phyloP scores from a whole-genome alignment of 2,329 filamentous ascomycete genomes.

The Bipolaris sorokiniana region DNA sequence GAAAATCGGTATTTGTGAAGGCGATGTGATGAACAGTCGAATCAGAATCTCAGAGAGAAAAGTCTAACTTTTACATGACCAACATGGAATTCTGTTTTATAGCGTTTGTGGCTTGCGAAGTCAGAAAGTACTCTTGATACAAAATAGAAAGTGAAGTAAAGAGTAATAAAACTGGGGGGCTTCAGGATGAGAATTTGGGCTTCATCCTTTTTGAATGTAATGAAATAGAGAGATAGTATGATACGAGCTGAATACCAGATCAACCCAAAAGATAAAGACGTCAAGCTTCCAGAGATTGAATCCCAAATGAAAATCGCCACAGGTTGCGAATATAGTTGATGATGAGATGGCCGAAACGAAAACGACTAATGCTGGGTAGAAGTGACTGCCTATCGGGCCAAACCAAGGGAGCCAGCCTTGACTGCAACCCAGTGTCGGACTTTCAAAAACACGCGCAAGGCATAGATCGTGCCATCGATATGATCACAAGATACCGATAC shows the following conservation, averaged over 20 bases:
- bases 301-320: too few relatives aligned
- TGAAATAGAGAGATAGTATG: neutral
- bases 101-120: neutral
- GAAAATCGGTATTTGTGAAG: neutral
- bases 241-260: neutral
- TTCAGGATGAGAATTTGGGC: neutral
- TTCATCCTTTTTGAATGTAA: neutral
- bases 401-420: conserved; percentile 7
- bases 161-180: neutral
- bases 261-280: neutral
- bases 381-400: neutral
- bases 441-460: conserved; percentile 35
- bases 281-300: neutral
- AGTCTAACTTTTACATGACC: neutral
- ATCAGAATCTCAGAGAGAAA: neutral
- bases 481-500: conserved; percentile 30
- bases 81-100: neutral
- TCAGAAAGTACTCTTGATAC: neutral
- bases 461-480: conserved; percentile 28
- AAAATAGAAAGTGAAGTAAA: neutral
- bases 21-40: neutral
- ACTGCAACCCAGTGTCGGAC: conserved; percentile 31
- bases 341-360: neutral
- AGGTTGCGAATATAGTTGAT: neutral
- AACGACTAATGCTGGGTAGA: neutral